phyloP scores from a whole-genome alignment of 352 stramenopile genomes.

The Aphanomyces astaci region DNA sequence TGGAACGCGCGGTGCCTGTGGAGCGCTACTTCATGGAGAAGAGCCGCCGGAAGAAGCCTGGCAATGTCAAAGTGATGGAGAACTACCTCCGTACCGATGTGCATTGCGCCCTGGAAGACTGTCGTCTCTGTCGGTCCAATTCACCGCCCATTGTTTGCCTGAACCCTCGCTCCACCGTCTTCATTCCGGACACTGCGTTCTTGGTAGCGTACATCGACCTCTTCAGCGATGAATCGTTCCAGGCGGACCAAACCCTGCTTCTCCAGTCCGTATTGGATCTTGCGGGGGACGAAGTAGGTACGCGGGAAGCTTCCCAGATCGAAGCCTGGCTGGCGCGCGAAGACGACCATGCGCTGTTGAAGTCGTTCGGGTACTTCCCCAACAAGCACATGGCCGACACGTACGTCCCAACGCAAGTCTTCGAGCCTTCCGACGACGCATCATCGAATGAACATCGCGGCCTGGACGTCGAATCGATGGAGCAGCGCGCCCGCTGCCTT shows the following conservation, averaged over 20 bases:
- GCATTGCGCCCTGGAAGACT: slow-evolving; percentile 53
- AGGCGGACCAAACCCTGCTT: slow-evolving; percentile 45
- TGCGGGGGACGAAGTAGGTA: slow-evolving; percentile 54
- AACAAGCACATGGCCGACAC: slow-evolving; percentile 64
- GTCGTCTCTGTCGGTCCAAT: slow-evolving; percentile 31
- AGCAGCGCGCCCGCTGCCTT: slow-evolving; percentile 33
- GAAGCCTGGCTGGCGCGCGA: slow-evolving; percentile 44
- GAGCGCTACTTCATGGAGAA: slow-evolving; percentile 65
- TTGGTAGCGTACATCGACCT: slow-evolving; percentile 74
- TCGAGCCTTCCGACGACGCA: background rate
- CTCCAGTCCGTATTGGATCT: slow-evolving; percentile 61
- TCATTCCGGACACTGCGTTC: slow-evolving; percentile 63
- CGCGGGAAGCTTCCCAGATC: slow-evolving; percentile 52
- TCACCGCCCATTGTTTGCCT: slow-evolving; percentile 24
- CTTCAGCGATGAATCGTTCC: slow-evolving; percentile 49
- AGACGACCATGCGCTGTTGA: slow-evolving; percentile 39
- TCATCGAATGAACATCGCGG: background rate
- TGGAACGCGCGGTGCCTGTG: slow-evolving; percentile 34
- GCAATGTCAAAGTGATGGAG: slow-evolving; percentile 57
- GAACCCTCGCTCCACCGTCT: slow-evolving; percentile 35
- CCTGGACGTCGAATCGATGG: slow-evolving; percentile 33
- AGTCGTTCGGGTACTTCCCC: slow-evolving; percentile 47
- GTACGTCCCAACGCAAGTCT: slow-evolving; percentile 30
- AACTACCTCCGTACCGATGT: slow-evolving; percentile 64
- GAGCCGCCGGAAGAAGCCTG: slow-evolving; percentile 62